Base-by-base conservation (phyloP, 106 monocot species). In the Alisma plantagoaquatica region DNA sequence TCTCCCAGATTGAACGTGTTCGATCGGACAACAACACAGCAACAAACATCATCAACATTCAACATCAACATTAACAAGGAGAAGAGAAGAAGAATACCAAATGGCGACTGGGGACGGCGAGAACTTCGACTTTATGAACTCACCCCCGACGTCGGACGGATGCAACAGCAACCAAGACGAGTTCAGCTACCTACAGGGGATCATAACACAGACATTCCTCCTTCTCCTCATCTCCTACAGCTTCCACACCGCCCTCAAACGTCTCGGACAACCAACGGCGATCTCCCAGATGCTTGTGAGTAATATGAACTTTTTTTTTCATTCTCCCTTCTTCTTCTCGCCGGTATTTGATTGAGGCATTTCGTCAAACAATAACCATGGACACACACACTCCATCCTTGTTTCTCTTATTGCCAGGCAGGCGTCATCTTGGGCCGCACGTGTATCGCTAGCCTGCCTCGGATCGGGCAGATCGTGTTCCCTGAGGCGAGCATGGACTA, bases 251-350 rank as follows among this genome's bases (percentile, higher is more conserved):
- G 5, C 30, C 32, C 70, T 70, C 46, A 50, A 43, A 4, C 61
- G 46, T 55, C 44, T 70, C 33, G 53, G 61, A 19, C 70, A 70
- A 33, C 61, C 70, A 18, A 44, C 43, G 26, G 46, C 45, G 26
- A 54, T 70, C 61, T 61, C 70, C 27, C 74, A 74, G 24, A 67
- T 74, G 22, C 50, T 67, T 19, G 72, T n/a, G n/a, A n/a, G n/a
- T n/a, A n/a, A n/a, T n/a, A n/a, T n/a, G n/a, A n/a, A n/a, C n/a
- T n/a, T n/a, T n/a, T n/a, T n/a, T n/a, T n/a, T n/a, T n/a, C n/a
- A n/a, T n/a, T n/a, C n/a, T n/a, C n/a, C n/a, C n/a, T n/a, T n/a
- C n/a, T n/a, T n/a, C n/a, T n/a, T n/a, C n/a, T n/a, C n/a, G n/a
- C n/a, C n/a, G n/a, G n/a, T n/a, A n/a, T n/a, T n/a, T n/a, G n/a